Percentiles rank a stretch among this genome's conserved stretches.
These are phyloP conservation scores for Annona cherimola DNA, from an alignment of 164 flowering plant genomes.

Conservation along the genomic window DNA sequence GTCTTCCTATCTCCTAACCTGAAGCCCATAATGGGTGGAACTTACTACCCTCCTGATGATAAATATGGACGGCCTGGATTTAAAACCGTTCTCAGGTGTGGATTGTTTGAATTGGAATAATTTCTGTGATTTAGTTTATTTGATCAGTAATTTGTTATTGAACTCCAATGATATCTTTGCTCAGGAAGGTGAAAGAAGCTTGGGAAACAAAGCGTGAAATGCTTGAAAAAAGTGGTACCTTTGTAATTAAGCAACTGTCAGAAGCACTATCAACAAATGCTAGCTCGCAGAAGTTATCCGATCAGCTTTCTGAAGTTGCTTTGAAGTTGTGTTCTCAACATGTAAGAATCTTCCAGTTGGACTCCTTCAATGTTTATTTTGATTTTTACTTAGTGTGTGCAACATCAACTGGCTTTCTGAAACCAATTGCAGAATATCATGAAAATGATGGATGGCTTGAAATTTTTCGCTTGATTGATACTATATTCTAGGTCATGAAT, in stretches of 20 bases:
- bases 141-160: background rate
- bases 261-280: slow-evolving; percentile 79
- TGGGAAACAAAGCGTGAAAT: slow-evolving; percentile 74
- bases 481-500: too few relatives aligned
- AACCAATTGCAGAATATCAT: too few relatives aligned
- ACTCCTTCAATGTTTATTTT: too few relatives aligned
- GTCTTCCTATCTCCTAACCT: slow-evolving; percentile 90
- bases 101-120: background rate
- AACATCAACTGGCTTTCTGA: too few relatives aligned
- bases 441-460: too few relatives aligned
- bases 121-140: background rate
- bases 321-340: slow-evolving; percentile 62
- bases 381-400: too few relatives aligned
- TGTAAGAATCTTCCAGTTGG: slow-evolving; percentile 22
- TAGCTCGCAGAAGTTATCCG: slow-evolving; percentile 43
- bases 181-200: slow-evolving; percentile 84
- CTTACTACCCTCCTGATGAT: slow-evolving; percentile 93
- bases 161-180: background rate
- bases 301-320: slow-evolving; percentile 49
- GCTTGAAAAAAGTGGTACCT: slow-evolving; percentile 70
- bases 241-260: slow-evolving; percentile 78
- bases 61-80: slow-evolving; percentile 89
- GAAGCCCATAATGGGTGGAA: slow-evolving; percentile 97
- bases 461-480: too few relatives aligned
- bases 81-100: slow-evolving; percentile 79